Evolutionary conservation across 1,284 basidiomycete species (phyloP).

Genomic region (Veloboletus limbatus): DNA sequence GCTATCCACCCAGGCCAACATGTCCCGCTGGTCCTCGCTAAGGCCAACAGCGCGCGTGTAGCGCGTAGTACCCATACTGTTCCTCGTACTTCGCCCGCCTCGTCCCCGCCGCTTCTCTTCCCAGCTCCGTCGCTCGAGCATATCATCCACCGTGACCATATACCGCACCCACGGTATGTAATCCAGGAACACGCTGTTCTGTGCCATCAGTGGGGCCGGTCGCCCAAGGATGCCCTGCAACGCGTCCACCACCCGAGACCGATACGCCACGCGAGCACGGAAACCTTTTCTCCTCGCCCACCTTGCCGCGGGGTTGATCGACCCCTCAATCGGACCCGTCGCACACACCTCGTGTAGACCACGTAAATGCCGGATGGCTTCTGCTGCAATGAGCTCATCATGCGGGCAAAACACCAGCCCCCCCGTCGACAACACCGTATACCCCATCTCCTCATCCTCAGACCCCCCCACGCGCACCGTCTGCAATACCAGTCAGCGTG

Average conservation of each 20-base stretch:
- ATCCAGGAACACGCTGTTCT: slow-evolving; percentile 54
- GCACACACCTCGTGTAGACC: slow-evolving; percentile 34
- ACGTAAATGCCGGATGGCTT: slow-evolving; percentile 46
- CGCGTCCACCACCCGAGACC: slow-evolving; percentile 41
- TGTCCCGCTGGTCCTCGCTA: too few relatives aligned
- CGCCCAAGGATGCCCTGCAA: slow-evolving; percentile 36
- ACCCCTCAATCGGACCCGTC: slow-evolving; percentile 31
- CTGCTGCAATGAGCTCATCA: slow-evolving; percentile 48
- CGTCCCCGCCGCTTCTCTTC: slow-evolving; percentile 28
- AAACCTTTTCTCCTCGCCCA: slow-evolving; percentile 33
- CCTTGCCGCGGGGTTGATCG: slow-evolving; percentile 34
- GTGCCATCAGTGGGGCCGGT: slow-evolving; percentile 36
- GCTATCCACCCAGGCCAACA: too few relatives aligned
- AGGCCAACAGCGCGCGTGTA: slow-evolving; percentile 45
- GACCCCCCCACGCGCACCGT: slow-evolving; percentile 26
- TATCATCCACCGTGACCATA: slow-evolving; percentile 72
- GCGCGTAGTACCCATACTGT: slow-evolving; percentile 43
- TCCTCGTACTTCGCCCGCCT: slow-evolving; percentile 50
- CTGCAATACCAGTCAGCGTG: slow-evolving; percentile 30
- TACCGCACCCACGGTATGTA: slow-evolving; percentile 68
- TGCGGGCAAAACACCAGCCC: slow-evolving; percentile 33
- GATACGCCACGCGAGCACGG: slow-evolving; percentile 44
- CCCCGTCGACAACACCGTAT: slow-evolving; percentile 44
- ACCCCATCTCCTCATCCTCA: slow-evolving; percentile 60
- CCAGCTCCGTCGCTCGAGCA: slow-evolving; percentile 30